Evolutionary conservation across 2,329 filamentous ascomycete species (phyloP), one percentile per base, ranked within the genome.

Genomic region (Fusarium hainanense): DNA sequence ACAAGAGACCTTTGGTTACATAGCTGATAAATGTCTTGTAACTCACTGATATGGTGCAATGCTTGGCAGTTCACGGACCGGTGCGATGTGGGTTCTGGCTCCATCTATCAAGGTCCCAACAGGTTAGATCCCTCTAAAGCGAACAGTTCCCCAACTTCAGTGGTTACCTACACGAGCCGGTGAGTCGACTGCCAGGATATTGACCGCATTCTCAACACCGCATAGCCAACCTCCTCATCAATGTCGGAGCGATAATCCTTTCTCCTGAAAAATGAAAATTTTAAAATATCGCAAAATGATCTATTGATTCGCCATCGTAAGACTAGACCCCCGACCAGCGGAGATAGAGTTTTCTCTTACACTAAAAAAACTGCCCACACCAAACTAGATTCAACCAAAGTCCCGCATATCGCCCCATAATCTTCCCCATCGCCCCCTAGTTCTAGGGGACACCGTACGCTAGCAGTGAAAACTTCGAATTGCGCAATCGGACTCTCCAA

Each of bases 401-500:
- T 21, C 21, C 54, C 56, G n/a, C 41, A 28, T 27, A 18, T 21
- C 12, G 20, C 25, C 27, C 66, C 62, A 68, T 63, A 50, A 58
- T 51, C 49, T 69, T 52, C 63, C 66, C 28, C 27, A 59, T 67
- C 44, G 20, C 30, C 46, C n/a, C 30, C n/a, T 59, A 58, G 52
- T 44, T 51, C 27, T 47, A 57, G 59, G 43, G 54, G 32, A 40
- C 34, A 63, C 64, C 37, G 43, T n/a, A 23, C 55, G 32, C 30
- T 63, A 63, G 50, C 13, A 11, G 28, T 68, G 68, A 71, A 71
- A 70, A 69, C 55, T 67, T 70, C 59, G 68, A 70, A 70, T 70
- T 71, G 68, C 68, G 68, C 68, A 65, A 70, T 70, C 68, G 63
- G 41, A 43, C 40, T 16, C 28, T 23, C 25, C 23, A 43, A 30